Base-by-base conservation (phyloP, 1,139 yeast genomes). In the Yamadazyma sp. region DNA sequence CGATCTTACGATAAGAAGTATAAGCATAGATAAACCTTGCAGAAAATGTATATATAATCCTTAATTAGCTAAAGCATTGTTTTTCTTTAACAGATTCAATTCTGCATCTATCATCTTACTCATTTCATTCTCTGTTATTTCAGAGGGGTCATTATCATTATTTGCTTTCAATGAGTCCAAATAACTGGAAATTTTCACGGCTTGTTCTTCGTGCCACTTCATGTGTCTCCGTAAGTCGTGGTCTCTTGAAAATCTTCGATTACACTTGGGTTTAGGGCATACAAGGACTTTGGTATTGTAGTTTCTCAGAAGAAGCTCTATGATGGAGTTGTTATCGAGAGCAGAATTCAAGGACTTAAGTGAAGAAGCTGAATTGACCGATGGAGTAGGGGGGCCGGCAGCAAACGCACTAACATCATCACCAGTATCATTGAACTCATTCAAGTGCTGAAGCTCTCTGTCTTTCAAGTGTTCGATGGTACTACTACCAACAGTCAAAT, bases 221-320 rank as follows among this genome's bases (percentile, higher is more conserved):
- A 80, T 47, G 52, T 81, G 87, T 33, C 84, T 63, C 16, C 56
- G 53, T 26, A 78, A 54, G 50, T 79, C 84, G 47, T 70, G 67
- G 0, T 69, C 67, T 41, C 72, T 61, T 14, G 67, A 59, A 50
- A 79, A 80, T 21, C 54, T 56, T 28, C 83, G 58, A 22, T 54
- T 59, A 52, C 87, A 81, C 33, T 66, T 66, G 13, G 49, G 53
- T 40, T 62, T 69, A 1, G 79, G 73, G 49, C 87, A 80, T 0
- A 53, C 40, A 1, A 76, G 47, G 14, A 57, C 59, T 15, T 67
- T 61, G 10, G 54, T 52, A 15, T 61, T 55, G 28, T 59, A 56
- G 53, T 70, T 64, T 29, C 54, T 53, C 57, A 65, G 56, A 33
- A 78, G 53, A 41, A 74, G 42, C 36, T 67, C 67, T 29, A 71